These are phyloP conservation scores for Talinum fruticosum DNA, from an alignment of 148 eudicot genomes.

Conservation along the genomic window DNA sequence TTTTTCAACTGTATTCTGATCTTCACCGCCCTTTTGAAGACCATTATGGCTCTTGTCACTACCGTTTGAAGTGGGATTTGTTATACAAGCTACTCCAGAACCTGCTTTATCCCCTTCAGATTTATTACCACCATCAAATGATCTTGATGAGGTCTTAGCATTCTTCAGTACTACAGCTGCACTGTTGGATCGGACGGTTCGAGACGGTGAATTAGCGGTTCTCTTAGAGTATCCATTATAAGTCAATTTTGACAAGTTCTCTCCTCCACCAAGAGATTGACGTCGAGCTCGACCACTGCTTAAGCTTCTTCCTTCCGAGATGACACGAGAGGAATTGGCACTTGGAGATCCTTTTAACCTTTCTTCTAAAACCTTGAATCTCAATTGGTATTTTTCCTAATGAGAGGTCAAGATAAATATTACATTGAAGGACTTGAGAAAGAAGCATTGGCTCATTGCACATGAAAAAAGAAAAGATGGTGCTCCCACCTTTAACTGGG, in stretches of 20 bases:
- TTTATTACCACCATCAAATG: constrained; percentile 54
- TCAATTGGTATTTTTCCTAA: constrained; percentile 84
- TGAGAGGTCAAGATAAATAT: constrained; percentile 8
- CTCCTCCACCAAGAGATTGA: constrained; percentile 78
- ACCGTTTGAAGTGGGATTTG: constrained; percentile 24
- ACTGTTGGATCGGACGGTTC: constrained; percentile 34
- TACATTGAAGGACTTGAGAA: constrained; percentile 13
- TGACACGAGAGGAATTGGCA: constrained; percentile 36
- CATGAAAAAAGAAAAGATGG: background rate
- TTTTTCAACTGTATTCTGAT: constrained; percentile 36
- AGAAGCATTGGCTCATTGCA: background rate
- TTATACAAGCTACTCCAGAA: constrained; percentile 16
- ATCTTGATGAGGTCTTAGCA: constrained; percentile 41
- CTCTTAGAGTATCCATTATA: constrained; percentile 63
- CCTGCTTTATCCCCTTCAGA: constrained; percentile 33
- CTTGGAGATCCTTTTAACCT: constrained; percentile 53
- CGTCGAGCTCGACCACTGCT: constrained; percentile 62
- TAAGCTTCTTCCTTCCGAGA: constrained; percentile 47
- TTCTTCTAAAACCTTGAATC: constrained; percentile 95
- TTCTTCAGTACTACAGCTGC: constrained; percentile 42
- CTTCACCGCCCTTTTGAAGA: constrained; percentile 29
- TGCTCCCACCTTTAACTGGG: constrained; percentile 71
- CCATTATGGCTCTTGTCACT: constrained; percentile 26
- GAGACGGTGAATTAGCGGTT: constrained; percentile 41
- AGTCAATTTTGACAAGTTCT: constrained; percentile 49